Evolutionary conservation across 2,329 filamentous ascomycete species (phyloP), one percentile per base, ranked within the genome.

Genomic region (Botryosphaeria dothidea): DNA sequence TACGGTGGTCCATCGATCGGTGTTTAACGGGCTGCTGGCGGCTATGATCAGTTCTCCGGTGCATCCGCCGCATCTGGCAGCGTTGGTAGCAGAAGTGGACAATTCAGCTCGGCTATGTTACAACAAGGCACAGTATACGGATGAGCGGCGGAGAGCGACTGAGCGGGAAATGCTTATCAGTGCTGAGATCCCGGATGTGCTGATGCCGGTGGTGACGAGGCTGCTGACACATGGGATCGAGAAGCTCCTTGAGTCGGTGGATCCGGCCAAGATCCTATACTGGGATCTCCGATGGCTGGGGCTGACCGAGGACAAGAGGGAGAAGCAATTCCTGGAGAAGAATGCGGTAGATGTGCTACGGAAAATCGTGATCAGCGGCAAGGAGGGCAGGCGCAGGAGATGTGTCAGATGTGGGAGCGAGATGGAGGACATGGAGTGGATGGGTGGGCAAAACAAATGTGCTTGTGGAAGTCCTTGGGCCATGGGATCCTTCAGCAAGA

Each of bases 191-290:
- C 85, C 86, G 0, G 77, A 80, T 0, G 77, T 84, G 1, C 77
- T 88, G 4, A 72, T 82, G 19, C 76, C 81, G 2, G 82, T 81
- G 0, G 79, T 86, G 0, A 73, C 77, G 23, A 76, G 77, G 4
- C 74, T 88, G 2, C 73, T 88, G 0, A 80, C 77, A 0, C 80
- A 73, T 11, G 60, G 67, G 3, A 75, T 71, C 66, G 70, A 72
- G 6, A 57, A 62, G 36, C 31, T 52, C 21, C 52, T 85, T 15
- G 71, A 85, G 3, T 77, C 75, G 21, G 80, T 93, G 62, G 87
- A 95, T 68, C 84, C 87, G 29, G 85, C 88, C 9, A 84, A 84
- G 66, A 82, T 96, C 56, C 91, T 91, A 78, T 90, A 92, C 76
- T 86, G 86, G 56, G 87, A 95, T 73, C 92, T 88, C 64, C 83